These are phyloP conservation scores for Candida awuae DNA, from an alignment of 805 yeast species.

Conservation along the genomic window DNA sequence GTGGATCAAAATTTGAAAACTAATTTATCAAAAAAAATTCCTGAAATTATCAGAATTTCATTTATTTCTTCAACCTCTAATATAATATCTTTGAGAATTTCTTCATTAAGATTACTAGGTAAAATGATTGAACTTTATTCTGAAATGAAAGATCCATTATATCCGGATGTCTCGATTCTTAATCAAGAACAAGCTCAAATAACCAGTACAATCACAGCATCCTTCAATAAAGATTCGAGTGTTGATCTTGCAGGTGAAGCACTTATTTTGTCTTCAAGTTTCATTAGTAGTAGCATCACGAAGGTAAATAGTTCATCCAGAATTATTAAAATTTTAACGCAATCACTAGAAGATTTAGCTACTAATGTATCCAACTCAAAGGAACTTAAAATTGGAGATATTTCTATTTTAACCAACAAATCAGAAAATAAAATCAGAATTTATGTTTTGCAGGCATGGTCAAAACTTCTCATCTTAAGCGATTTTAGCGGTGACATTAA, in stretches of 20 bases:
- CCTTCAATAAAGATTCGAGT: constrained; percentile 66
- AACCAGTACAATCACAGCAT: constrained; percentile 80
- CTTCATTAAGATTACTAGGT: constrained; percentile 62
- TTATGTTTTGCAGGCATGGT: constrained; percentile 67
- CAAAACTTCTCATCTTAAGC: constrained; percentile 33
- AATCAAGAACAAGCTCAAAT: constrained; percentile 96
- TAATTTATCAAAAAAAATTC: constrained; percentile 37
- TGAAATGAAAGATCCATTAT: constrained; percentile 58
- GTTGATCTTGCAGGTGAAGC: constrained; percentile 72
- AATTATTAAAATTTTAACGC: constrained; percentile 55
- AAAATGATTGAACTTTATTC: constrained; percentile 55
- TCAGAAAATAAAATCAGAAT: constrained; percentile 49
- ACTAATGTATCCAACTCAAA: constrained; percentile 16
- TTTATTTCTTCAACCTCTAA: constrained; percentile 76
- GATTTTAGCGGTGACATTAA: constrained; percentile 27
- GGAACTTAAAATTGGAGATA: constrained; percentile 46
- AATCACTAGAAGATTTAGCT: constrained; percentile 54
- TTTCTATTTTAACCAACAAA: constrained; percentile 36
- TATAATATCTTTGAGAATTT: constrained; percentile 47
- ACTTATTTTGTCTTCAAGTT: constrained; percentile 66
- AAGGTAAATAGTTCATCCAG: constrained; percentile 42
- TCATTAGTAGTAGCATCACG: constrained; percentile 55
- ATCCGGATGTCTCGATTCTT: constrained; percentile 59
- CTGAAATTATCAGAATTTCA: constrained; percentile 68
- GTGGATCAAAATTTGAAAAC: constrained; percentile 33